A percentile compares a stretch with the other conserved stretches of the same genome.
Evolutionary conservation across 345 rosid species (phyloP).

Genomic region (Physaria fendleri): DNA sequence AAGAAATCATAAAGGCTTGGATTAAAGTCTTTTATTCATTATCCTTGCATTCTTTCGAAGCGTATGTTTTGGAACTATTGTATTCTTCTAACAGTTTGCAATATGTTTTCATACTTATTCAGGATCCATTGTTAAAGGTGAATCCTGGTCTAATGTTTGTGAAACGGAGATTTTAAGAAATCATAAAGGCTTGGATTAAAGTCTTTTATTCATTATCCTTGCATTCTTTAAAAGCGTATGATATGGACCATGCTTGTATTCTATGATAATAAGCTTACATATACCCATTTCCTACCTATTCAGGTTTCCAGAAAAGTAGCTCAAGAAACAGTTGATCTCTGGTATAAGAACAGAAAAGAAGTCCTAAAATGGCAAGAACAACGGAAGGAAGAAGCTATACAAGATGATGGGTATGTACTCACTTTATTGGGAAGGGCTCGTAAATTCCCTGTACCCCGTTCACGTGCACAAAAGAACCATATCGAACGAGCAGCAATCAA

Average conservation of each 20-base stretch:
- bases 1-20: slow-evolving; percentile 14
- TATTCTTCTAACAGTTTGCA: neutral
- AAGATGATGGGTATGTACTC: slow-evolving; percentile 40
- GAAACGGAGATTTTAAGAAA: slow-evolving; percentile 4
- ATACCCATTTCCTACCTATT: neutral
- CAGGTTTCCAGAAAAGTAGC: slow-evolving; percentile 88
- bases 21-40: neutral
- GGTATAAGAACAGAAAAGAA: slow-evolving; percentile 86
- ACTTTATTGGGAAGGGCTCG: slow-evolving; percentile 91
- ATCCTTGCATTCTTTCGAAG: too few species aligned
- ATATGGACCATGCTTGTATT: slow-evolving; percentile 10
- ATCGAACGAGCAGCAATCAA: slow-evolving; percentile 91
- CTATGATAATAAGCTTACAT: neutral
- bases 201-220: neutral
- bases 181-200: slow-evolving; percentile 1
- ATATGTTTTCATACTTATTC: slow-evolving; percentile 9
- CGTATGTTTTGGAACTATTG: too few species aligned
- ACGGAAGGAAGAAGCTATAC: slow-evolving; percentile 61
- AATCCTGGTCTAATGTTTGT: neutral
- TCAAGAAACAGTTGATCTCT: slow-evolving; percentile 62
- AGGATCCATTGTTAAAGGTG: slow-evolving; percentile 91
- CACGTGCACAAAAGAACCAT: slow-evolving; percentile 50
- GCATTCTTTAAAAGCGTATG: too few species aligned
- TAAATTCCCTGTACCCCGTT: slow-evolving; percentile 44
- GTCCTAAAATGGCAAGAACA: slow-evolving; percentile 77